A percentile compares a stretch with the other conserved stretches of the same genome.
Conservation (phyloP, 305 asterid genomes). For the Fraxinus floribunda region DNA sequence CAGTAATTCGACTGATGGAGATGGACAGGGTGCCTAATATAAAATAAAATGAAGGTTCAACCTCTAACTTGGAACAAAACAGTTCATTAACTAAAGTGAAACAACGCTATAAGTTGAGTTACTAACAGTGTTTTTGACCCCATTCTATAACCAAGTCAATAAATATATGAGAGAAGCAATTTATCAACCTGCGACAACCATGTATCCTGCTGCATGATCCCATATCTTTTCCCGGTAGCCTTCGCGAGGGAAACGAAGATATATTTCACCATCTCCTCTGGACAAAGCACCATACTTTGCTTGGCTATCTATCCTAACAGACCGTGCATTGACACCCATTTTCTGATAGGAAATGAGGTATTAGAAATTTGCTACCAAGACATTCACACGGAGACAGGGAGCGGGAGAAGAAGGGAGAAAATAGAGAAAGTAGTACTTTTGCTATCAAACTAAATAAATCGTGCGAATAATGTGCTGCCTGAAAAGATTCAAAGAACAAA, state of each 20-base stretch:
- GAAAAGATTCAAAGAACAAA: constrained; percentile 84
- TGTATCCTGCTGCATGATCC: constrained; percentile 98
- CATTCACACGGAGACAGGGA: background rate
- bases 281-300: constrained; percentile 95
- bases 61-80: background rate
- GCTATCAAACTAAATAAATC: constrained; percentile 79
- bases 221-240: constrained; percentile 97
- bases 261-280: constrained; percentile 98
- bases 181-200: constrained; percentile 75
- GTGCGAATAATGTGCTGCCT: constrained; percentile 75
- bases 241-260: constrained; percentile 82
- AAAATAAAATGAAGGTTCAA: background rate
- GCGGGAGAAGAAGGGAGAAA: background rate
- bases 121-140: background rate
- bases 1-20: background rate
- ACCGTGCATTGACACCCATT: constrained; percentile 80
- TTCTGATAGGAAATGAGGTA: constrained; percentile 42
- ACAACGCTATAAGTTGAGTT: background rate
- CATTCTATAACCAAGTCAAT: background rate
- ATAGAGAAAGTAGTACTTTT: constrained; percentile 35
- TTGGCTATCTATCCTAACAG: constrained; percentile 96
- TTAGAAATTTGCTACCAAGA: constrained; percentile 7
- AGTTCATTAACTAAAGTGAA: background rate
- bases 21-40: background rate
- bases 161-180: background rate